Evolutionary conservation across 176 grass and related monocot species (phyloP).

Genomic region (Coix lacrymajobi): DNA sequence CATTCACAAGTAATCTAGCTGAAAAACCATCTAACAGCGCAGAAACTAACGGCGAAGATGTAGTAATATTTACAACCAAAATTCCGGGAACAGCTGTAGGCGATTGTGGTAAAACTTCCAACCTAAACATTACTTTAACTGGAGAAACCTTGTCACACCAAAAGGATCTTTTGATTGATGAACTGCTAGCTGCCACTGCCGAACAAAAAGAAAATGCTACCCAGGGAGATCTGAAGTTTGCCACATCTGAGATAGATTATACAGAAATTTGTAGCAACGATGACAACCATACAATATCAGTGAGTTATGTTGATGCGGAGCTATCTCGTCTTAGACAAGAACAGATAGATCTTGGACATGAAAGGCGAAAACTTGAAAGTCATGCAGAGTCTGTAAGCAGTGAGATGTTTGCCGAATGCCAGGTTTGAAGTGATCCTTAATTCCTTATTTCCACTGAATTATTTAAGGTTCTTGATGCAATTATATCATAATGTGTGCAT

Average conservation of each 20-base stretch:
- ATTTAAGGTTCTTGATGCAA: background rate
- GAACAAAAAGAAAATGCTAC: constrained; percentile 18
- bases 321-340: constrained; percentile 80
- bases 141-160: constrained; percentile 22
- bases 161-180: constrained; percentile 37
- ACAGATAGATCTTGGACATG: constrained; percentile 73
- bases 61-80: background rate
- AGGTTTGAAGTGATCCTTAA: constrained; percentile 46
- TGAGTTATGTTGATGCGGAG: constrained; percentile 64
- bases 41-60: constrained; percentile 31
- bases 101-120: background rate
- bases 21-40: constrained; percentile 19
- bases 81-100: background rate
- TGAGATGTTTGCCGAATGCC: constrained; percentile 98
- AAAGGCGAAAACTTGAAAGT: constrained; percentile 75
- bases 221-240: background rate
- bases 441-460: background rate
- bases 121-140: constrained; percentile 16
- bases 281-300: constrained; percentile 45
- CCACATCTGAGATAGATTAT: constrained; percentile 24
- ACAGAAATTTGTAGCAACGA: background rate
- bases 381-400: constrained; percentile 89
- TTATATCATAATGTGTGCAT: constrained; percentile 5
- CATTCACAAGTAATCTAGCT: constrained; percentile 22
- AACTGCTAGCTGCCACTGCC: background rate